Conservation (phyloP, 176 grass and related monocot species). For the Aegilops umbellulata region DNA sequence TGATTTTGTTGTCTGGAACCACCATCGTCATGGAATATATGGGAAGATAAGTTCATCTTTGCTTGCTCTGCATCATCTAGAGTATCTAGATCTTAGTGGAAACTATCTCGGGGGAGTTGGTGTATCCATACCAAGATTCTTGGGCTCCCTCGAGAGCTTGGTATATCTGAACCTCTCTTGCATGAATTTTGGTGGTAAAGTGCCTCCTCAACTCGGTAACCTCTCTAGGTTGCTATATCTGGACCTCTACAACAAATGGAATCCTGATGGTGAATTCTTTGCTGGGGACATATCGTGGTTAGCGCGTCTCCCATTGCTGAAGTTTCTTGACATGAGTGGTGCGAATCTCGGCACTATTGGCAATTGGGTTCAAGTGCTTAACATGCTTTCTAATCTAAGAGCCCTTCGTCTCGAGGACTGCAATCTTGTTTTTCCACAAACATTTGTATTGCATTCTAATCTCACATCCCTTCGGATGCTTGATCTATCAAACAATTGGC, state of each 20-base stretch:
- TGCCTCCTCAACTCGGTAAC: constrained; percentile 16
- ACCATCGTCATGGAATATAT: not conserved
- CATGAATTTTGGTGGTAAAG: not conserved
- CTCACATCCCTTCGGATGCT: constrained; percentile 1
- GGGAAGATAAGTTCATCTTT: not conserved
- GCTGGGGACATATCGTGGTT: not conserved
- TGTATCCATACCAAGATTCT: not conserved
- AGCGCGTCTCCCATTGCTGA: not conserved
- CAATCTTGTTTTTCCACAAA: not conserved
- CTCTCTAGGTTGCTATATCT: not conserved
- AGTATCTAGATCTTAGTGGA: not conserved
- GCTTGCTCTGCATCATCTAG: not conserved
- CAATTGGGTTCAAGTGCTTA: not conserved
- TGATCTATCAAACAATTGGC: not conserved
- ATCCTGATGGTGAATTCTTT: not conserved
- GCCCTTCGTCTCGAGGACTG: not conserved
- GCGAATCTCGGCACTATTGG: not conserved
- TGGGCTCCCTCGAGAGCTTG: not conserved
- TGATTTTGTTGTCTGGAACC: not conserved
- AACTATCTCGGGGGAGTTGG: not conserved
- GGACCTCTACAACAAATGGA: not conserved
- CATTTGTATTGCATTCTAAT: not conserved
- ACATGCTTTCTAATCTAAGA: not conserved
- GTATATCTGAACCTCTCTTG: constrained; percentile 1
- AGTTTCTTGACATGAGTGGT: not conserved